These are phyloP conservation scores for Capsicum chinense DNA, from an alignment of 257 asterid species.

Conservation along the genomic window DNA sequence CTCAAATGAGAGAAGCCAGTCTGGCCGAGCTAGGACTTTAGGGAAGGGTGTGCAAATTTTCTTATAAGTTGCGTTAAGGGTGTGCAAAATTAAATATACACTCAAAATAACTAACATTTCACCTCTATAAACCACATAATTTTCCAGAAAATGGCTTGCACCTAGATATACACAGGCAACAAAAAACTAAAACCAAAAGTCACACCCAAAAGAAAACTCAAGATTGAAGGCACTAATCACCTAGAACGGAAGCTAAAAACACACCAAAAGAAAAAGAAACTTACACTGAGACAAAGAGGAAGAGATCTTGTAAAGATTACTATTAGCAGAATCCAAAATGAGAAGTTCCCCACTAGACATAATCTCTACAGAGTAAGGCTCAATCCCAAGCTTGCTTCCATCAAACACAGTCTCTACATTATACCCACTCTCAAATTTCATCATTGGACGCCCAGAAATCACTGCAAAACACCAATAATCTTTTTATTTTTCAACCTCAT, in stretches of 20 bases:
- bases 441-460: conserved; percentile 76
- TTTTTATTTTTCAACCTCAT: neutral
- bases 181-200: neutral
- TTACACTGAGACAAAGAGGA: conserved; percentile 82
- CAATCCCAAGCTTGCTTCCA: conserved; percentile 96
- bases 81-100: no score
- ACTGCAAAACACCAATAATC: conserved; percentile 48
- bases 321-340: conserved; percentile 82
- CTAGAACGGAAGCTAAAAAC: neutral
- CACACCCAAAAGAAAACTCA: neutral
- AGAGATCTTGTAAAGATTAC: conserved; percentile 83
- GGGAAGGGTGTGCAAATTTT: no score
- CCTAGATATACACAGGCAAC: neutral
- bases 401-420: conserved; percentile 92
- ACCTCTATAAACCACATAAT: no score
- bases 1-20: conserved; percentile 23
- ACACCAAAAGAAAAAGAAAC: conserved; percentile 26
- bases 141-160: no score
- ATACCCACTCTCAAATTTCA: conserved; percentile 95
- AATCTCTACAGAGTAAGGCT: conserved; percentile 74
- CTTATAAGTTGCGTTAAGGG: no score
- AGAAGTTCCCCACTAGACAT: conserved; percentile 87
- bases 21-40: neutral
- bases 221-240: neutral
- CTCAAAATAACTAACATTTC: no score